Evolutionary conservation across 1,284 basidiomycete species (phyloP).

Genomic region (Golubevia pallescens): DNA sequence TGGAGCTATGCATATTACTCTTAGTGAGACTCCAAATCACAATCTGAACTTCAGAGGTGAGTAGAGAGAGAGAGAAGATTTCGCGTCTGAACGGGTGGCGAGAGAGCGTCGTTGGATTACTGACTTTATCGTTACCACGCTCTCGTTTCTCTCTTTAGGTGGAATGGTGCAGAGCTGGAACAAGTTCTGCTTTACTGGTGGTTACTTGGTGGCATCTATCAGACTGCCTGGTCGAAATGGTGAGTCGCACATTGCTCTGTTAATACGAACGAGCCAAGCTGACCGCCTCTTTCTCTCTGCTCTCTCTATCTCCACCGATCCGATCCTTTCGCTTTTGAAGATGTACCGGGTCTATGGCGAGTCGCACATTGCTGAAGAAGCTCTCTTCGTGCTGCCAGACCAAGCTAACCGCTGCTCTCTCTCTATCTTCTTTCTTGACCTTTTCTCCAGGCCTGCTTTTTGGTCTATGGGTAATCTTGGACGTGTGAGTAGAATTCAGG

Average conservation of each 20-base stretch:
- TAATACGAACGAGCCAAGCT: too few relatives aligned
- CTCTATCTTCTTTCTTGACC: constrained; percentile 26
- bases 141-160: constrained; percentile 6
- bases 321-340: too few relatives aligned
- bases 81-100: too few relatives aligned
- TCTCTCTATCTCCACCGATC: too few relatives aligned
- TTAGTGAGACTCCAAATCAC: constrained; percentile 41
- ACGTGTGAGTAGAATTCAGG: too few relatives aligned
- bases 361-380: too few relatives aligned
- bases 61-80: too few relatives aligned
- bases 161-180: constrained; percentile 59
- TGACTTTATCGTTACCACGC: neutral
- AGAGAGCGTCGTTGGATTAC: too few relatives aligned
- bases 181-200: constrained; percentile 61
- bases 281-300: too few relatives aligned
- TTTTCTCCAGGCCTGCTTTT: constrained; percentile 35
- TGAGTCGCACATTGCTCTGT: too few relatives aligned
- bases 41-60: constrained; percentile 51
- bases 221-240: too few relatives aligned
- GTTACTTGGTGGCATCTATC: constrained; percentile 23
- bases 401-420: neutral
- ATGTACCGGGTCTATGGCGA: neutral
- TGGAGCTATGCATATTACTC: constrained; percentile 41
- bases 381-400: constrained; percentile 37
- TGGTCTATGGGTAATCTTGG: constrained; percentile 4